phyloP scores from a whole-genome alignment of 164 flowering plant genomes.

The Aristolochia californica region DNA sequence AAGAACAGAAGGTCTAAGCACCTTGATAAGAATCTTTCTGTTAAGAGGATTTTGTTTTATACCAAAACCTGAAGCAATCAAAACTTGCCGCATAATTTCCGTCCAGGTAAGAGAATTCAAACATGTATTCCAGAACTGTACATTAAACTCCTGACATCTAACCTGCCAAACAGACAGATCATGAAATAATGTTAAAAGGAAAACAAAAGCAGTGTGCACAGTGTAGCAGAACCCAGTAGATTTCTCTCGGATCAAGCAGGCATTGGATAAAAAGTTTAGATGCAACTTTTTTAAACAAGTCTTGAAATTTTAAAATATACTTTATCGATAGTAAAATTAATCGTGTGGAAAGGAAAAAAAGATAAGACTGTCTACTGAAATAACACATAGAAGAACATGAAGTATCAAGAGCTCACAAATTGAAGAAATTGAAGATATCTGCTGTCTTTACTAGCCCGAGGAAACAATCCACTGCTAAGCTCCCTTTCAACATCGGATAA shows the following conservation, averaged over 20 bases:
- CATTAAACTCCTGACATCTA: conserved; percentile 34
- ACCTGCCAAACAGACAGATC: conserved; percentile 32
- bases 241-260: not conserved
- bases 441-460: conserved; percentile 48
- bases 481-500: conserved; percentile 52
- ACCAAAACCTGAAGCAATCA: conserved; percentile 90
- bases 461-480: conserved; percentile 31
- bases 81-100: conserved; percentile 75
- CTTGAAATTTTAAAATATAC: not conserved
- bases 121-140: conserved; percentile 61
- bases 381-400: too few species aligned
- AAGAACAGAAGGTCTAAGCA: conserved; percentile 4
- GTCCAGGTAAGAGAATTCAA: conserved; percentile 84
- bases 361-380: not conserved
- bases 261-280: not conserved
- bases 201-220: not conserved
- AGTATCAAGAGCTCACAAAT: conserved; percentile 50
- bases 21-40: conserved; percentile 45
- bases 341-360: not conserved
- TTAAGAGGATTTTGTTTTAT: conserved; percentile 30
- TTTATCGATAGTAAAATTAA: not conserved
- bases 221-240: not conserved
- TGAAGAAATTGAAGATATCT: conserved; percentile 64
- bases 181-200: not conserved
- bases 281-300: not conserved